phyloP scores from a whole-genome alignment of 2,329 filamentous ascomycete genomes.

The Moelleriella libera region DNA sequence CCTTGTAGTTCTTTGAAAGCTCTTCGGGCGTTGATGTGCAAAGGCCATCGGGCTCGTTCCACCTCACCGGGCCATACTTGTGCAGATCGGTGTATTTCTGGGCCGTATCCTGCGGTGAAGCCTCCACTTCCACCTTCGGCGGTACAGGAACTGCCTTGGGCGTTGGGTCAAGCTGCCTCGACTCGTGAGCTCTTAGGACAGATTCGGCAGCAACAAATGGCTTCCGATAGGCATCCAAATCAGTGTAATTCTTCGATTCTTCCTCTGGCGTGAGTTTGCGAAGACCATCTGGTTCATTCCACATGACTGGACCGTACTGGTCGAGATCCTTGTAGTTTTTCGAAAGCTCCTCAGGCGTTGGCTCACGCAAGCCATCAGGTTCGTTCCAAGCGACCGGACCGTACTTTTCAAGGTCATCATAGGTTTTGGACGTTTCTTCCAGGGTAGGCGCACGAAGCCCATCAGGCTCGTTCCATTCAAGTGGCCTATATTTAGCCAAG shows the following conservation, averaged over 20 bases:
- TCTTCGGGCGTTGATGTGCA: constrained; percentile 11
- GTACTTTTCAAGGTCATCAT: constrained; percentile 23
- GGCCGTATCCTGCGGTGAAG: not conserved
- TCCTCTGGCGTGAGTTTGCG: constrained; percentile 18
- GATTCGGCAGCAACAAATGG: constrained; percentile 4
- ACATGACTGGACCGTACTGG: constrained; percentile 18
- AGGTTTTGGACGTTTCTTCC: constrained; percentile 21
- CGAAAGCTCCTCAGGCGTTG: constrained; percentile 22
- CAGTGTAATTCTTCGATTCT: constrained; percentile 23
- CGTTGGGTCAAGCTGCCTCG: constrained; percentile 4
- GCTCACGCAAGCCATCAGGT: constrained; percentile 16
- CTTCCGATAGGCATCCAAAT: constrained; percentile 18
- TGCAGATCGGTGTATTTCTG: constrained; percentile 4
- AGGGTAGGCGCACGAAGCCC: constrained; percentile 19
- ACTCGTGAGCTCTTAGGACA: constrained; percentile 5
- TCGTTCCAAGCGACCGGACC: constrained; percentile 21
- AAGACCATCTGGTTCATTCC: constrained; percentile 23
- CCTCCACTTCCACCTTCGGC: constrained; percentile 3
- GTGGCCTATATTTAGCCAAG: constrained; percentile 23
- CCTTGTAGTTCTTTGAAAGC: constrained; percentile 15
- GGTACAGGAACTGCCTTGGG: constrained; percentile 5
- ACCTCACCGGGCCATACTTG: constrained; percentile 6
- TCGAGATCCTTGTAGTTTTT: constrained; percentile 23
- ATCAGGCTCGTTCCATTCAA: constrained; percentile 23
- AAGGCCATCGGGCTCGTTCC: constrained; percentile 6